A percentile compares a stretch with the other conserved stretches of the same genome.
Conservation (phyloP, 2,329 filamentous ascomycete species). For the Xylariaceae sp. region DNA sequence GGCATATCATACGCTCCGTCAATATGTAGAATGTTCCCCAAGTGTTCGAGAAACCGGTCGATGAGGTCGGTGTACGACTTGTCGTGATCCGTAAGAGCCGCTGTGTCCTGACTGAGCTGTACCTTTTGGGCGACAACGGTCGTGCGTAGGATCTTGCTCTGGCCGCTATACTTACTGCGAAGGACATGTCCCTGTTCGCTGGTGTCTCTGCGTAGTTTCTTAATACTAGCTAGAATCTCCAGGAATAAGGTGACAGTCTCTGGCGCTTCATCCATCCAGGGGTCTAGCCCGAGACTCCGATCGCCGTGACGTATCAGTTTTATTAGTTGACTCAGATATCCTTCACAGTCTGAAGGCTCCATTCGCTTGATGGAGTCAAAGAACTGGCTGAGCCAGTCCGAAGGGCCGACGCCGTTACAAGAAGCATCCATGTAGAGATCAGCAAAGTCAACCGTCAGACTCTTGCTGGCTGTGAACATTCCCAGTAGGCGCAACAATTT, state of each 20-base stretch:
- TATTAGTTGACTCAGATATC: conserved; percentile 41
- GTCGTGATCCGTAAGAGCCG: conserved; percentile 64
- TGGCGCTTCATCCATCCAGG: conserved; percentile 31
- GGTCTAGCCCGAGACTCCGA: conserved; percentile 32
- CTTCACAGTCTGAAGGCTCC: conserved; percentile 45
- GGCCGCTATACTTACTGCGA: conserved; percentile 69
- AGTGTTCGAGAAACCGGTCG: conserved; percentile 47
- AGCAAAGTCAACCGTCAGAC: conserved; percentile 37
- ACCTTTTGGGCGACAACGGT: conserved; percentile 79
- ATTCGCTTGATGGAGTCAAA: conserved; percentile 56
- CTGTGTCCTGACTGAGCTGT: conserved; percentile 69
- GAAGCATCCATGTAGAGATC: conserved; percentile 58
- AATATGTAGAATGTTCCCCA: conserved; percentile 38
- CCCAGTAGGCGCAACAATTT: conserved; percentile 46
- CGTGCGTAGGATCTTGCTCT: conserved; percentile 64
- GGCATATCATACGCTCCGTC: conserved; percentile 45
- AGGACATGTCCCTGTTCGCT: conserved; percentile 46
- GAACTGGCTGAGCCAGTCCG: conserved; percentile 48
- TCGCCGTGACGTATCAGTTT: conserved; percentile 37
- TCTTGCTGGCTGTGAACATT: conserved; percentile 37
- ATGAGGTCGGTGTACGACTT: conserved; percentile 63
- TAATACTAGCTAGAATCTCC: conserved; percentile 42
- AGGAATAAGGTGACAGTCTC: conserved; percentile 34
- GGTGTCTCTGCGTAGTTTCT: conserved; percentile 42
- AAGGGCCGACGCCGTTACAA: conserved; percentile 46